Conservation (phyloP, 129 eudicot genomes). For the Pittosporum tobira region DNA sequence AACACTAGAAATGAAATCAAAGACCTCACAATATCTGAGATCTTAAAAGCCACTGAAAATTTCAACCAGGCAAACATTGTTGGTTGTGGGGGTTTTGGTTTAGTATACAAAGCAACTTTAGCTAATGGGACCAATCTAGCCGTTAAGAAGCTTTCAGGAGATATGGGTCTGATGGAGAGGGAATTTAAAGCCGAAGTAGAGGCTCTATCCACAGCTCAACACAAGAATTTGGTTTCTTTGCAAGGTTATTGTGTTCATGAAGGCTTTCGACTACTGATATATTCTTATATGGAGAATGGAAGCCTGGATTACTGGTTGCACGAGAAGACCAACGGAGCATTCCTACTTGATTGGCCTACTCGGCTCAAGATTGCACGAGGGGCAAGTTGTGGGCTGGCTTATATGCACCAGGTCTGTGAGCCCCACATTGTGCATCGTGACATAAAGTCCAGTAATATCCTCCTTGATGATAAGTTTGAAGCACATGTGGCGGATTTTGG, state of each 20-base stretch:
- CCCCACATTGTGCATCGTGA: conserved; percentile 90
- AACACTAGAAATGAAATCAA: conserved; percentile 43
- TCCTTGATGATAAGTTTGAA: conserved; percentile 62
- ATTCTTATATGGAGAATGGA: conserved; percentile 77
- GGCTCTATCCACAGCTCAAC: conserved; percentile 70
- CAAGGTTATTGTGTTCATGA: conserved; percentile 86
- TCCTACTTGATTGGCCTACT: conserved; percentile 64
- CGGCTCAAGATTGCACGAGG: conserved; percentile 56
- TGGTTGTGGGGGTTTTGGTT: conserved; percentile 81
- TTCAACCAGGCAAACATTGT: conserved; percentile 72
- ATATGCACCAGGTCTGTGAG: conserved; percentile 79
- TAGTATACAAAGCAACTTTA: conserved; percentile 72
- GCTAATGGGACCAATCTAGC: conserved; percentile 59
- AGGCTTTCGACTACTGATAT: conserved; percentile 58
- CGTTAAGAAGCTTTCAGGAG: conserved; percentile 72
- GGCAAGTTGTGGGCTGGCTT: conserved; percentile 69
- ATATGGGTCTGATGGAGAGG: conserved; percentile 80
- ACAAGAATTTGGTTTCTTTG: conserved; percentile 63
- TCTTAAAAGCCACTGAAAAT: conserved; percentile 72
- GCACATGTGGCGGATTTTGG: conserved; percentile 90
- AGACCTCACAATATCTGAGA: conserved; percentile 50
- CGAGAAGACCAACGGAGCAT: conserved; percentile 63
- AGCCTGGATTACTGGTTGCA: conserved; percentile 87
- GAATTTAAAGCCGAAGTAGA: conserved; percentile 89
- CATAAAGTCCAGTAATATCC: conserved; percentile 77